These are phyloP conservation scores for Fusarium longipes DNA, from an alignment of 2,329 filamentous ascomycete species.

Conservation along the genomic window DNA sequence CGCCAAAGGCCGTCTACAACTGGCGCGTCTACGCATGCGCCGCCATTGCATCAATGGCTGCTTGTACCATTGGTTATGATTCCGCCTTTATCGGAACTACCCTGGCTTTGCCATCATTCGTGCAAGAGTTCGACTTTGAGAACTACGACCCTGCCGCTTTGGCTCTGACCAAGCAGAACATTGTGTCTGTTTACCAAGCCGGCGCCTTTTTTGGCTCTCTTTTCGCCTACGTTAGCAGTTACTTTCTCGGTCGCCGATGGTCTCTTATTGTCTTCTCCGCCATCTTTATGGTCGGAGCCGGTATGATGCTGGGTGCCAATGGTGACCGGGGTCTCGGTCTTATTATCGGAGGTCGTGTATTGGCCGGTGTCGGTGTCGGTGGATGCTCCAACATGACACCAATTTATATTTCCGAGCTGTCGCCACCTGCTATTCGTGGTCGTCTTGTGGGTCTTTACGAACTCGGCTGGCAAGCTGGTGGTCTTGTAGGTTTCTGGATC, in stretches of 20 bases:
- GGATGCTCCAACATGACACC: slow-evolving; percentile 72
- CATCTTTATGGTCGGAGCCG: slow-evolving; percentile 77
- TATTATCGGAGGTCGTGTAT: slow-evolving; percentile 70
- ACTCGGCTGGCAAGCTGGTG: slow-evolving; percentile 72
- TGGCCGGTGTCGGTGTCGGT: slow-evolving; percentile 72
- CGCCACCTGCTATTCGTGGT: slow-evolving; percentile 72
- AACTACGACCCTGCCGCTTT: slow-evolving; percentile 60
- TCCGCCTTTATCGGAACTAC: slow-evolving; percentile 84
- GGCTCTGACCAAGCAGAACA: slow-evolving; percentile 75
- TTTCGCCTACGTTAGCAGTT: slow-evolving; percentile 72
- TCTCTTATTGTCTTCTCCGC: slow-evolving; percentile 70
- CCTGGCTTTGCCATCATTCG: slow-evolving; percentile 76
- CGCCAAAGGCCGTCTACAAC: slow-evolving; percentile 68
- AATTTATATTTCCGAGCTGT: slow-evolving; percentile 70
- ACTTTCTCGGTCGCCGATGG: slow-evolving; percentile 74
- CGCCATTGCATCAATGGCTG: slow-evolving; percentile 65
- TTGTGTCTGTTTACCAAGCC: slow-evolving; percentile 84
- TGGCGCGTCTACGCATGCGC: slow-evolving; percentile 69
- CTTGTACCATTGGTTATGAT: slow-evolving; percentile 71
- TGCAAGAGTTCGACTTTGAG: slow-evolving; percentile 73
- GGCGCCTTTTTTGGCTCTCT: slow-evolving; percentile 86
- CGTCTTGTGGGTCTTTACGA: slow-evolving; percentile 75
- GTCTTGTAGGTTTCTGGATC: slow-evolving; percentile 73
- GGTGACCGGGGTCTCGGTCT: slow-evolving; percentile 70
- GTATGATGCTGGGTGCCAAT: slow-evolving; percentile 76